Conservation (phyloP, 352 stramenopile species). For the Phytophthora capsici region DNA sequence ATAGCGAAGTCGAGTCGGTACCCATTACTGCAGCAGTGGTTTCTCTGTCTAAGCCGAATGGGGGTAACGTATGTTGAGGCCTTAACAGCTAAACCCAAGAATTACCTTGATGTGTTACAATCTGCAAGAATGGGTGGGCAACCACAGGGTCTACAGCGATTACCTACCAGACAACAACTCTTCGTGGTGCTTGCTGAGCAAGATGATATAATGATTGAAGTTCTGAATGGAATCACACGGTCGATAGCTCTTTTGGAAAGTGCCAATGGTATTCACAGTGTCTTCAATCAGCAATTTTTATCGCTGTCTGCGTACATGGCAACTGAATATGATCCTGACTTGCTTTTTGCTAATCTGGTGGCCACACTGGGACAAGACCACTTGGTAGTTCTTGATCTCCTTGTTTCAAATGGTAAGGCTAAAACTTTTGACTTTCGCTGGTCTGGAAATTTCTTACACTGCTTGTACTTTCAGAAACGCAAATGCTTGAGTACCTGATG, state of each 20-base stretch:
- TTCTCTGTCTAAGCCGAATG: constrained; percentile 42
- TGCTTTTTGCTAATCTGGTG: constrained; percentile 69
- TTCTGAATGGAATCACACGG: constrained; percentile 51
- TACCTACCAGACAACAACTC: constrained; percentile 44
- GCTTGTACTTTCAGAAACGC: constrained; percentile 52
- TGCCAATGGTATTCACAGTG: background rate
- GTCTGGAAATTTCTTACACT: background rate
- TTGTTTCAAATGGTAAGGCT: constrained; percentile 70
- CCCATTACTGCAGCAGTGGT: constrained; percentile 69
- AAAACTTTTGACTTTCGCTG: background rate
- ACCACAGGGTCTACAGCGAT: constrained; percentile 3
- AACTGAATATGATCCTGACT: constrained; percentile 51
- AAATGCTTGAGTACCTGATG: constrained; percentile 69
- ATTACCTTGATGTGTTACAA: background rate
- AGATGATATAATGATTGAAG: constrained; percentile 74
- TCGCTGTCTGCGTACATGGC: constrained; percentile 15
- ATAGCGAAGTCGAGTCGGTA: constrained; percentile 43
- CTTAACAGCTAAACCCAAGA: background rate
- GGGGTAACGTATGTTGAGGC: constrained; percentile 26
- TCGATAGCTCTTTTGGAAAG: constrained; percentile 19
- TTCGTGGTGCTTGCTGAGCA: constrained; percentile 68
- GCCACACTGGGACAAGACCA: constrained; percentile 58
- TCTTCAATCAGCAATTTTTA: background rate
- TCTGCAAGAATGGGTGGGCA: background rate
- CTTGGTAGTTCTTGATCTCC: constrained; percentile 70